Conservation (phyloP, 805 yeast species). For the Lachancea meyersii region DNA sequence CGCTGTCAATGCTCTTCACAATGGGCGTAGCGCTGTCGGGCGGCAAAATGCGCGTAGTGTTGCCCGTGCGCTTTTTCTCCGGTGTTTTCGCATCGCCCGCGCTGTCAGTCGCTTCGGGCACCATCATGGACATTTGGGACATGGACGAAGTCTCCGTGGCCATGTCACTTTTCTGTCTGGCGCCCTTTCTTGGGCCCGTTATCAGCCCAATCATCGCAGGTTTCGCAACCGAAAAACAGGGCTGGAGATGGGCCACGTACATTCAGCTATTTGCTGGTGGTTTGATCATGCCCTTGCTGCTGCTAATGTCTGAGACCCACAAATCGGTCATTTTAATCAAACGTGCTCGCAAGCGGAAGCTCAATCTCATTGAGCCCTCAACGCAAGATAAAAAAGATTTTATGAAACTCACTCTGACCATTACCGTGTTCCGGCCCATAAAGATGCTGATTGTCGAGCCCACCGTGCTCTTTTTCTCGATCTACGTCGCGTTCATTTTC, state of each 20-base stretch:
- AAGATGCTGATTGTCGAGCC: slow-evolving; percentile 70
- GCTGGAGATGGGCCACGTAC: slow-evolving; percentile 71
- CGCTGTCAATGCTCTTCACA: slow-evolving; percentile 61
- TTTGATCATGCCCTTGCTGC: slow-evolving; percentile 41
- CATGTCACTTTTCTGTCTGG: slow-evolving; percentile 70
- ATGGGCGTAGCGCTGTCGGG: slow-evolving; percentile 67
- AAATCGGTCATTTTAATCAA: slow-evolving; percentile 55
- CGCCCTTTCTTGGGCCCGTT: slow-evolving; percentile 78
- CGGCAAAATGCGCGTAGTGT: slow-evolving; percentile 49
- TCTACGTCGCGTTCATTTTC: slow-evolving; percentile 68
- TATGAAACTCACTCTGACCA: slow-evolving; percentile 41
- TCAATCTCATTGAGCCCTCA: slow-evolving; percentile 38
- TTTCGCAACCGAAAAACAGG: slow-evolving; percentile 53
- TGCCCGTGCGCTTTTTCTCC: slow-evolving; percentile 66
- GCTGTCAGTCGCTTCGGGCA: slow-evolving; percentile 79
- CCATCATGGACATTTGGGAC: slow-evolving; percentile 71
- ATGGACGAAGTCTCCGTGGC: slow-evolving; percentile 62
- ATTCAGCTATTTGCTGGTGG: slow-evolving; percentile 65
- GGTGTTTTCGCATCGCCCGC: slow-evolving; percentile 80
- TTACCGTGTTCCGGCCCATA: slow-evolving; percentile 55
- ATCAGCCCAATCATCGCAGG: slow-evolving; percentile 72
- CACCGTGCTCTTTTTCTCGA: slow-evolving; percentile 60
- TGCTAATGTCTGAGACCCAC: slow-evolving; percentile 61
- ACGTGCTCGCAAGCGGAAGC: slow-evolving; percentile 57
- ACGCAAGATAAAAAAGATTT: slow-evolving; percentile 34